Evolutionary conservation across 768 basidiomycete genomes (phyloP), one percentile per base, ranked within the genome.

Genomic region (Tephrocybe sp.): DNA sequence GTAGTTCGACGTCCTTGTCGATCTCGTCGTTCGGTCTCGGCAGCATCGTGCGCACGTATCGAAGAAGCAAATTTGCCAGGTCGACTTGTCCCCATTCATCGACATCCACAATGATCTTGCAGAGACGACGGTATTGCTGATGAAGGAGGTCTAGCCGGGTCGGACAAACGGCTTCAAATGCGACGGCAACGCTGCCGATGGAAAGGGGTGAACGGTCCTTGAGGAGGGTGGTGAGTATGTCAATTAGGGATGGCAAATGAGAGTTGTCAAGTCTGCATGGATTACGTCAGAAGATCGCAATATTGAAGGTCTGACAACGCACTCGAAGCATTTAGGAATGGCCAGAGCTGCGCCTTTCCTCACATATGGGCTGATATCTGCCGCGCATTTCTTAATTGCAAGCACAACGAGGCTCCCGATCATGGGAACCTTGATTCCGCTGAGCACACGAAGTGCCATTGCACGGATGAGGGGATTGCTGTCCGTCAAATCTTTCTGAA

Each of bases 81-180:
- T 86, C 81, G 5, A 88, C 81, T 67, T 98, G 97, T 0, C 93
- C 94, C 97, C 97, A 99, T 65, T 97, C 96, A 60, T 99, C 97
- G 3, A 88, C 85, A 60, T 99, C 94, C 28, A 93, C 78, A 2
- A 98, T 72, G n/a, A 89, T 73, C 37, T 79, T 77, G 63, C 93
- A 97, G 25, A 94, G 73, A 23, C 90, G 83, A 20, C 95, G 78
- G 60, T 90, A 99, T 58, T 97, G 90, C 15, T 79, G 78, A 62
- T 99, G 97, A 1, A 99, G 68, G 11, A 97, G 81, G 62, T 96
- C 93, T 11, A 95, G 78, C 39, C 88, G 79, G 0, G 88, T 86
- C 0, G 93, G 91, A 62, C 91, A 94, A n/a, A 98, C 80, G 0
- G 82, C 78, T 53, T 88, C 81, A 62, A 97, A 97, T 0, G 97